Base-by-base conservation (phyloP, 495 filamentous ascomycete species). In the Penicillium cosmopolitanum region DNA sequence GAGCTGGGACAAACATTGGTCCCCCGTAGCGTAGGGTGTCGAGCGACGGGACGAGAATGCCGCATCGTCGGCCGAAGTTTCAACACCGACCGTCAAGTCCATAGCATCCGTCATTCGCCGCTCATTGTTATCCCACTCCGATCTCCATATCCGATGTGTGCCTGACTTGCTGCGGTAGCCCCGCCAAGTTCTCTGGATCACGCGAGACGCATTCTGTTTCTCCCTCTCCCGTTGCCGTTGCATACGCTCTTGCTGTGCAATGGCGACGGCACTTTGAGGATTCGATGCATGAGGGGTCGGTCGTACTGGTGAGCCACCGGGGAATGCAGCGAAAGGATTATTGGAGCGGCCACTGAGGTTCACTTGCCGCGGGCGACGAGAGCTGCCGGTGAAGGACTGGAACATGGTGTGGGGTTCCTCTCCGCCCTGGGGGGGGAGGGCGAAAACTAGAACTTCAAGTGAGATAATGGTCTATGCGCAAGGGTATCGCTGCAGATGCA, bases 311-410 rank as follows among this genome's bases (percentile, higher is more conserved):
- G 65, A 53, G 54, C 44, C 56, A 18, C 65, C 62, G 12, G 75
- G 70, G 57, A 70, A 77, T 68, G 84, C 76, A 59, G 87, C 85
- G 73, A 93, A 91, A 28, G 90, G 87, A 73, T 95, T 91, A 55
- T 73, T 79, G 65, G 86, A 84, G 61, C 93, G 90, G 63, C 93
- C 96, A 52, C 91, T 94, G 57, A 98, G 88, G 73, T 98, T 96
- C 63, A 98, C 92, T 70, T 96, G 91, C 53, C 95, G 89, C 51
- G 87, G 88, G 56, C 88, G 89, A 64, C 92, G 87, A 64, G 93
- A 89, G 77, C 72, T 90, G 56, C 95, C 95, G 28, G 90, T 94
- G 75, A 98, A 98, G 40, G 87, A 89, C 56, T 87, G 87, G 73
- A 94, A 96, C 94, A 98, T 98, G 55, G 56, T 65, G 64, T 51